Evolutionary conservation across 2,329 filamentous ascomycete species (phyloP), one percentile per base, ranked within the genome.

Genomic region (Beauveria sp.): DNA sequence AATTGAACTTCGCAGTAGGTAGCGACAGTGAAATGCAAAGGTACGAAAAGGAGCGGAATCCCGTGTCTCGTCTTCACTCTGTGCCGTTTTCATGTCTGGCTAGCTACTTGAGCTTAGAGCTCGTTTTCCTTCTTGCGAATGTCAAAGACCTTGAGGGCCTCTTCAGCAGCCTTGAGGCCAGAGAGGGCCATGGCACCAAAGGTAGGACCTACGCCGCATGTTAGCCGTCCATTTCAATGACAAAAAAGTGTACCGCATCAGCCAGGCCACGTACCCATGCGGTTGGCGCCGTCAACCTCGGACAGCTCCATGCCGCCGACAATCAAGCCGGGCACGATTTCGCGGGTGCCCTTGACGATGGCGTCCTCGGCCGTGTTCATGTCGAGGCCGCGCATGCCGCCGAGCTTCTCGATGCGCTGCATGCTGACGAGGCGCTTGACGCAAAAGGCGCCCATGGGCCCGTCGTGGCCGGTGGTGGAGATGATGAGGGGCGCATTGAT

Each of bases 241-340:
- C 18, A 12, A 28, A 22, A 22, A 24, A 10, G 4, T 42, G 31
- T 4, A 1, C 12, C 16, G 34, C 34, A 38, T 38, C 34, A 26
- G 20, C 12, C 46, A 22, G 38, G 50, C n/a, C 10, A 12, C 75
- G 63, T 69, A 72, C 88, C 93, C 92, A 96, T 96, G 59, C 92
- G 85, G 79, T 96, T 96, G 65, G 91, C 90, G 20, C 91, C 92
- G 70, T 96, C 92, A 38, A 96, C 87, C 76, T 96, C 92, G 63
- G 87, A 90, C 67, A 96, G 80, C 76, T 96, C 92, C 92, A 97
- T 97, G 45, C 92, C 93, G 59, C 92, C 93, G n/a, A 96, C 89
- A 69, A 96, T 91, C 66, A 97, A 79, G 31, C 93, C 92, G 6
- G 91, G 91, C 16, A 92, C 86, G 64, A 97, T 83, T 80, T 96